Evolutionary conservation across 495 filamentous ascomycete species (phyloP), one percentile per base, ranked within the genome.

Genomic region (Aspergillus sclerotiicarbonarius): DNA sequence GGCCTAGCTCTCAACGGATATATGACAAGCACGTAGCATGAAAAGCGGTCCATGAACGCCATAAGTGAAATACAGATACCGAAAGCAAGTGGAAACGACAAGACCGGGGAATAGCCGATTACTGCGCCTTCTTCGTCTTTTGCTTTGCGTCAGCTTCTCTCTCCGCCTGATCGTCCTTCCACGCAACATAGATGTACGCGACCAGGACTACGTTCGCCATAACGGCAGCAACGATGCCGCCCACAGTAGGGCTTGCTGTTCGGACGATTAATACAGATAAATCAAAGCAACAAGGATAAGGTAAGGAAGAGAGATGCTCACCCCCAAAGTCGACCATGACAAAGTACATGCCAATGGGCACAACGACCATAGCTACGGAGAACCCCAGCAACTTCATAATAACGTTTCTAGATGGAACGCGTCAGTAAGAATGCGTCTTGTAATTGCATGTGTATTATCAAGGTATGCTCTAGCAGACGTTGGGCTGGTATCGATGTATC

Each of bases 151-250:
- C 81, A 18, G 86, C 80, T 54, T 68, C 58, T 33, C 82, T 83
- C 61, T 94, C 88, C 56, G 73, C 78, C 65, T 87, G 79, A 65
- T 98, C 94, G 67, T 98, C 94, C 60, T 82, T 83, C 82, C 96
- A 91, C 30, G 95, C 94, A 1, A 96, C 92, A 57, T 93, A 79
- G 51, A 98, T 84, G 73, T 98, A 99, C 15, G 84, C 87, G 57
- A 99, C 84, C 56, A 99, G 77, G 7, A 99, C 90, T 16, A 91
- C 82, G 69, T 99, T 99, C 30, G 94, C 94, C 60, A 90, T 87
- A 39, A 98, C 73, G 20, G 95, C 95, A 8, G 94, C 94, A 20
- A 85, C 74, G 9, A 84, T 91, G 6, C 91, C 94, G 5, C 92
- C 90, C 59, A 83, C 92, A 15, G 92, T 96, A 13, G 91, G 79